Percentiles rank a stretch among this genome's conserved stretches.
phyloP scores from a whole-genome alignment of 768 basidiomycete genomes.

The Pluteus cervinus region DNA sequence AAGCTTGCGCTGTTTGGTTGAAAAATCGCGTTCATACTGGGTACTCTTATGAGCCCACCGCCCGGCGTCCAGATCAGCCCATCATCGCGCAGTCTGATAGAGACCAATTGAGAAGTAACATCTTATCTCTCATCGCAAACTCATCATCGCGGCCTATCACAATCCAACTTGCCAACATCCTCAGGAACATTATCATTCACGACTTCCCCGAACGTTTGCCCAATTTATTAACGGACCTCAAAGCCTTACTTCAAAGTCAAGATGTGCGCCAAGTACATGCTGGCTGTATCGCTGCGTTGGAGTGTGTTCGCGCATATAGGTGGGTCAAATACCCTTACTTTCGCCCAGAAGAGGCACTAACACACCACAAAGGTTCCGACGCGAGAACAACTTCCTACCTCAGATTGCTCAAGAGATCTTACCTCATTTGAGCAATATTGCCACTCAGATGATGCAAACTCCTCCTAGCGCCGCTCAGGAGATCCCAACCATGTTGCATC shows the following conservation, averaged over 20 bases:
- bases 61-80: constrained; percentile 50
- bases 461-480: constrained; percentile 63
- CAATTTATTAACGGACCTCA: constrained; percentile 59
- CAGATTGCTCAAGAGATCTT: constrained; percentile 58
- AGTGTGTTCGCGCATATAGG: constrained; percentile 75
- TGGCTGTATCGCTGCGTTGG: constrained; percentile 72
- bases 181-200: constrained; percentile 67
- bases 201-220: constrained; percentile 83
- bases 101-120: constrained; percentile 58
- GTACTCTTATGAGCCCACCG: constrained; percentile 45
- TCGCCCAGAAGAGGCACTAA: background rate
- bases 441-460: constrained; percentile 57
- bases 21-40: constrained; percentile 79
- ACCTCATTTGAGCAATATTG: constrained; percentile 73
- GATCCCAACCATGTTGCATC: constrained; percentile 77
- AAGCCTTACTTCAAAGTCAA: constrained; percentile 52
- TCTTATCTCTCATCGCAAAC: constrained; percentile 65
- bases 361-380: constrained; percentile 53
- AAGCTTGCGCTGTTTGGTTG: constrained; percentile 82
- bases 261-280: constrained; percentile 74
- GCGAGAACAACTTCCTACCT: constrained; percentile 53
- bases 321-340: constrained; percentile 22
- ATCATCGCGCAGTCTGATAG: constrained; percentile 66
- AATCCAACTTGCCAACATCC: constrained; percentile 65
- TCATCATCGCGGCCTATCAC: constrained; percentile 65